Evolutionary conservation across 352 stramenopile genomes (phyloP), one percentile per base, ranked within the genome.

Genomic region (Phytopythium chamaehyphon): DNA sequence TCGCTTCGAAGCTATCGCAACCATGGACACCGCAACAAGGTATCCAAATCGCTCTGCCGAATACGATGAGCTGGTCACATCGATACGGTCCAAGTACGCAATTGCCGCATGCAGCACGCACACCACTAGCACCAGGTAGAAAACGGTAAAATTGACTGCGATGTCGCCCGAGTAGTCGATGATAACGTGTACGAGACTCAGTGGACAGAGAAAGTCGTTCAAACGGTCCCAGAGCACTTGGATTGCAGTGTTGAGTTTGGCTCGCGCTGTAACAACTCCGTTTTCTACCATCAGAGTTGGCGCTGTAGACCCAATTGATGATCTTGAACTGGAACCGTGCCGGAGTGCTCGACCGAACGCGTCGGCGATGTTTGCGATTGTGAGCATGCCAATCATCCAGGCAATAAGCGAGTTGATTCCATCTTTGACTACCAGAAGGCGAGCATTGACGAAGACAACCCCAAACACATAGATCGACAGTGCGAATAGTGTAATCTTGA

Each of bases 221-320:
- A 69, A 55, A 6, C 61, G 57, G 22, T 69, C 61, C 61, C 61
- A 69, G 26, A 69, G 63, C 47, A 69, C 57, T 24, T 69, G 61
- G 21, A 69, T 23, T 11, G 61, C 57, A 19, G 64, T 69, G 31
- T 60, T 69, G 12, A 60, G 52, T 22, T 63, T 66, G 35, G 57
- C 52, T 19, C 59, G 54, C 5, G 33, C 53, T 26, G 61, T 59
- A 2, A 60, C 49, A 18, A 33, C 31, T 15, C 47, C 47, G 14
- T 43, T 36, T 23, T 53, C 47, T 11, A 44, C 46, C 54, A 21
- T 63, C 35, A 23, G 50, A 26, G 40, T 66, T 46, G 37, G 61
- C 40, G 38, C 47, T 38, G 36, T 40, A 40, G 21, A 55, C 16
- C 0, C 52, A 38, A 54, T 55, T 40, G 8, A 54, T 45, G 55